Percentiles rank a stretch among this genome's conserved stretches.
Evolutionary conservation across 2,329 filamentous ascomycete species (phyloP).

Genomic region (Pseudocercospora macadamiae): DNA sequence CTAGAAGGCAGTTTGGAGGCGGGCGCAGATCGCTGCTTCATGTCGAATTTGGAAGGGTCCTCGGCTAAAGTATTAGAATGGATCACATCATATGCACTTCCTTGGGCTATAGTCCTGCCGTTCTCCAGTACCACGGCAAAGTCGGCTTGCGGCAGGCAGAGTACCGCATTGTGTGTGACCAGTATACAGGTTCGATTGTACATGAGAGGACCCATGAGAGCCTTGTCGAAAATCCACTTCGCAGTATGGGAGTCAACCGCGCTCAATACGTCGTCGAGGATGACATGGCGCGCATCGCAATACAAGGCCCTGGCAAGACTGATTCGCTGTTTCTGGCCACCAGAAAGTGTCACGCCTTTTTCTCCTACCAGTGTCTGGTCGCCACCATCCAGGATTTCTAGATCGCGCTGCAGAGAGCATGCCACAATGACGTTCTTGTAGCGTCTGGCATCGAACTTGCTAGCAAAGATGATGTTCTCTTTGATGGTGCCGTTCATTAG

Average conservation of each 20-base stretch:
- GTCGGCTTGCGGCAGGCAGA: slow-evolving; percentile 79
- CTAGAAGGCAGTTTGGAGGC: slow-evolving; percentile 77
- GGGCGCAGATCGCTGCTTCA: slow-evolving; percentile 68
- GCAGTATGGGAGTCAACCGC: slow-evolving; percentile 97
- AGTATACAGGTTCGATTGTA: slow-evolving; percentile 84
- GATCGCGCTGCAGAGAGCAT: slow-evolving; percentile 86
- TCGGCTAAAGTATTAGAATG: slow-evolving; percentile 87
- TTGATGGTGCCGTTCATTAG: slow-evolving; percentile 93
- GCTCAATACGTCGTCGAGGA: slow-evolving; percentile 93
- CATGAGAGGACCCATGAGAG: slow-evolving; percentile 89
- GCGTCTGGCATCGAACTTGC: slow-evolving; percentile 75
- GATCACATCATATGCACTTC: slow-evolving; percentile 76
- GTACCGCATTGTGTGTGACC: slow-evolving; percentile 91
- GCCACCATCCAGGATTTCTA: slow-evolving; percentile 88
- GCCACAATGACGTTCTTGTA: slow-evolving; percentile 88
- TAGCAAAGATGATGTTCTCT: slow-evolving; percentile 92
- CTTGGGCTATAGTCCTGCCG: slow-evolving; percentile 75
- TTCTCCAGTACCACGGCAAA: slow-evolving; percentile 87
- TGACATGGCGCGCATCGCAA: slow-evolving; percentile 85
- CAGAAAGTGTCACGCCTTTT: slow-evolving; percentile 94
- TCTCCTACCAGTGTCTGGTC: slow-evolving; percentile 95
- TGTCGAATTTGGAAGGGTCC: slow-evolving; percentile 69
- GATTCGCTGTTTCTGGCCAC: slow-evolving; percentile 96
- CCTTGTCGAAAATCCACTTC: slow-evolving; percentile 96
- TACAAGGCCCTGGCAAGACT: slow-evolving; percentile 97